phyloP scores from a whole-genome alignment of 805 yeast species.

The Ogataea pignaliae region DNA sequence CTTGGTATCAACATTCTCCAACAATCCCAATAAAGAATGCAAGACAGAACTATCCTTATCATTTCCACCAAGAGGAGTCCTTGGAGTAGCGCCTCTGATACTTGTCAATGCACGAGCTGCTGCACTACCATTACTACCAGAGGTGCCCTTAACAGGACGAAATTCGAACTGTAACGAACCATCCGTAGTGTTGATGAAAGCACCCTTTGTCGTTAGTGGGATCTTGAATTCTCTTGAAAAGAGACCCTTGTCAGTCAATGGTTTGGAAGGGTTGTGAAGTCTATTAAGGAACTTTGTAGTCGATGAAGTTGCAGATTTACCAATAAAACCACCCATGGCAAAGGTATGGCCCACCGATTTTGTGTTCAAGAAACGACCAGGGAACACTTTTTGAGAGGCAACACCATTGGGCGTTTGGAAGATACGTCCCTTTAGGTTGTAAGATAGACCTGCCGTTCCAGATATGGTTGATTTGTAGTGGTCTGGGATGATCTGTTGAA shows the following conservation, averaged over 20 bases:
- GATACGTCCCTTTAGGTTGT: conserved; percentile 63
- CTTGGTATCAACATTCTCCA: conserved; percentile 19
- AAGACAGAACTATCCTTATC: conserved; percentile 19
- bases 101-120: conserved; percentile 8
- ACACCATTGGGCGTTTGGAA: conserved; percentile 69
- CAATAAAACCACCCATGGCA: conserved; percentile 54
- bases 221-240: conserved; percentile 27
- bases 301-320: conserved; percentile 19
- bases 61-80: conserved; percentile 18
- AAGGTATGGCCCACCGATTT: conserved; percentile 37
- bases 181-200: conserved; percentile 20
- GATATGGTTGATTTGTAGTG: conserved; percentile 26
- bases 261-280: conserved; percentile 14
- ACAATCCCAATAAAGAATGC: conserved; percentile 19
- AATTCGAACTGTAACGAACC: conserved; percentile 20
- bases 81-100: conserved; percentile 14
- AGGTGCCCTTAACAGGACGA: conserved; percentile 19
- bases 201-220: conserved; percentile 25
- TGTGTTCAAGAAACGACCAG: conserved; percentile 60
- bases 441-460: conserved; percentile 77
- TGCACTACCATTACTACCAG: conserved; percentile 3
- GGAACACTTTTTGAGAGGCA: conserved; percentile 45
- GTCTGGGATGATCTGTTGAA: conserved; percentile 11
- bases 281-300: conserved; percentile 19
- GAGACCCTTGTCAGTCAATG: conserved; percentile 20